Evolutionary conservation across 2,329 filamentous ascomycete genomes (phyloP).

Genomic region (Aureobasidium leucospermi): DNA sequence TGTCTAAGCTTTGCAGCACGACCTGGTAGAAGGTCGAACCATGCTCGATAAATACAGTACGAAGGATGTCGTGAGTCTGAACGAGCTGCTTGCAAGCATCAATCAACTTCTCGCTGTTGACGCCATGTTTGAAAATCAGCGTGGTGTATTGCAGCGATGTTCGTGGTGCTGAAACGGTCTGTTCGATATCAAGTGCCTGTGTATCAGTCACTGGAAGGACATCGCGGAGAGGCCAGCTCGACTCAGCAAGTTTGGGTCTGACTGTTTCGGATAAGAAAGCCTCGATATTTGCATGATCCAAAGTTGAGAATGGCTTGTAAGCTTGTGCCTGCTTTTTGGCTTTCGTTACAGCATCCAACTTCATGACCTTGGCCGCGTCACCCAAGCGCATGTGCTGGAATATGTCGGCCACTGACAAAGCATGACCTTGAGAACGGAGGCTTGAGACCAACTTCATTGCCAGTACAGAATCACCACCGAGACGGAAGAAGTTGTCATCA

Average conservation of each 20-base stretch:
- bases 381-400: conserved; percentile 40
- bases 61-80: conserved; percentile 41
- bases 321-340: conserved; percentile 19
- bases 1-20: conserved; percentile 31
- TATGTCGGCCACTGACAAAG: conserved; percentile 49
- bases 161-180: conserved; percentile 50
- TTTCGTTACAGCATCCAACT: conserved; percentile 27
- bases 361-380: conserved; percentile 47
- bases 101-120: conserved; percentile 45
- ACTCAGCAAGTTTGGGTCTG: conserved; percentile 44
- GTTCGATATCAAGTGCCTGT: conserved; percentile 37
- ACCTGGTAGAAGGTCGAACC: conserved; percentile 37
- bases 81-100: conserved; percentile 50
- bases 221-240: conserved; percentile 25
- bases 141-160: conserved; percentile 59
- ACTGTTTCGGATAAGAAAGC: conserved; percentile 44
- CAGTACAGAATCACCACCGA: conserved; percentile 53
- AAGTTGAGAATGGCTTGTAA: conserved; percentile 45
- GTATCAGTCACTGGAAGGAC: conserved; percentile 20
- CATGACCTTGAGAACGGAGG: conserved; percentile 41
- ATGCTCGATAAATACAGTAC: conserved; percentile 46
- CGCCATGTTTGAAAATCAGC: conserved; percentile 50
- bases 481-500: conserved; percentile 53
- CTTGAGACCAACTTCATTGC: conserved; percentile 56
- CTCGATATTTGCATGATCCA: conserved; percentile 35